phyloP scores from a whole-genome alignment of 2,329 filamentous ascomycete genomes.

The Diaporthe sp. region DNA sequence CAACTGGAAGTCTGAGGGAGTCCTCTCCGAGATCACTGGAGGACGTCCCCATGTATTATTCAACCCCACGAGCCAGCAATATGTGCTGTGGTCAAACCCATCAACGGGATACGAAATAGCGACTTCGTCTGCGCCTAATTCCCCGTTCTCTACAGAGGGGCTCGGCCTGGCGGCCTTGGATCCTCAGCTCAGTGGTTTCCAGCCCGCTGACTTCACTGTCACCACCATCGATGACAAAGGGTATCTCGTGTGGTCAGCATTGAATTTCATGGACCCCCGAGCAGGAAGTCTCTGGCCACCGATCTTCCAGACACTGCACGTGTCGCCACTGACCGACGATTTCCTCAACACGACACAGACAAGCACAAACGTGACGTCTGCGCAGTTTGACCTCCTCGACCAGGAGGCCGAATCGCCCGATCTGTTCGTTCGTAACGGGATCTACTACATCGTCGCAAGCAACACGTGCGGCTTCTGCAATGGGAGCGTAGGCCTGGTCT shows the following conservation, averaged over 20 bases:
- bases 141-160: constrained; percentile 9
- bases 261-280: constrained; percentile 33
- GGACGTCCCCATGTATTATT: constrained; percentile 29
- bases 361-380: constrained; percentile 33
- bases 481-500: constrained; percentile 26
- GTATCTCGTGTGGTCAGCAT: constrained; percentile 30
- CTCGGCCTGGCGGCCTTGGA: constrained; percentile 20
- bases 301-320: constrained; percentile 33
- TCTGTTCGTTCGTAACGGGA: constrained; percentile 32
- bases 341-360: constrained; percentile 35
- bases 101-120: constrained; percentile 22
- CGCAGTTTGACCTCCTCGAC: constrained; percentile 31
- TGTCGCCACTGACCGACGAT: constrained; percentile 32
- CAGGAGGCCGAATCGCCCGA: constrained; percentile 33
- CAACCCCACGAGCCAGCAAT: constrained; percentile 27
- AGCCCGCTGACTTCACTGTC: constrained; percentile 31
- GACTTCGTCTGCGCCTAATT: constrained; percentile 29
- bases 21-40: constrained; percentile 10
- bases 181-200: constrained; percentile 20
- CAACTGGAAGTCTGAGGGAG: constrained; percentile 34
- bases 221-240: constrained; percentile 6
- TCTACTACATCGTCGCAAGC: constrained; percentile 35
- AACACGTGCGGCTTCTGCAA: constrained; percentile 33
- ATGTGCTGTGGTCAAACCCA: constrained; percentile 33
- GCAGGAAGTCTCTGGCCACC: constrained; percentile 34